Conservation (phyloP, 2,329 filamentous ascomycete genomes). For the Alternaria burnsii region DNA sequence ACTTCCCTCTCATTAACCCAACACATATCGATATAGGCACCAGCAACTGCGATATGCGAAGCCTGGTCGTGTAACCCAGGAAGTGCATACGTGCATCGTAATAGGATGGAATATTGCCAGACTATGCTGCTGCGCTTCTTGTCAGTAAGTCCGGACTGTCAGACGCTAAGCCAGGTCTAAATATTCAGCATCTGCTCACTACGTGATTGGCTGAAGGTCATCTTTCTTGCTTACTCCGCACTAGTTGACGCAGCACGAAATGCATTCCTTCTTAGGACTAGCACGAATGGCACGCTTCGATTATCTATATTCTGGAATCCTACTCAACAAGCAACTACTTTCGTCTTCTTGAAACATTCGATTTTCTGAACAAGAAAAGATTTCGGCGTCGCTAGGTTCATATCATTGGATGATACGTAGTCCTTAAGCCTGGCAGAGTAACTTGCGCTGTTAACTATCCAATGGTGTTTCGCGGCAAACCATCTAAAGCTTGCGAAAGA, state of each 20-base stretch:
- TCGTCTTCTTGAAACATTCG: background rate
- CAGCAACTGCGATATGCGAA: background rate
- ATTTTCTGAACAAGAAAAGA: background rate
- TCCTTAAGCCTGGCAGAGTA: background rate
- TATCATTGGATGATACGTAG: background rate
- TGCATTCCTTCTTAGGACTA: constrained; percentile 7
- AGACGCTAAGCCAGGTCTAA: background rate
- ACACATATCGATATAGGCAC: background rate
- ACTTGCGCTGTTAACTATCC: background rate
- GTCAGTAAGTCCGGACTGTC: background rate
- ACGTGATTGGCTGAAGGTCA: background rate
- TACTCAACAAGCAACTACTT: background rate
- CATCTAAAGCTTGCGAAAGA: constrained; percentile 30
- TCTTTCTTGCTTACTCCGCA: background rate
- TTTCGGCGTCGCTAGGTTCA: background rate
- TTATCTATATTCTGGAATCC: background rate
- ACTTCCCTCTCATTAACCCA: background rate
- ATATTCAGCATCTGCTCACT: background rate
- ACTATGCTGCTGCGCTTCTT: background rate
- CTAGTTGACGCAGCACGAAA: constrained; percentile 8
- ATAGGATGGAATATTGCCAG: background rate
- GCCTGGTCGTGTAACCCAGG: background rate
- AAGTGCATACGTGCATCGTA: background rate
- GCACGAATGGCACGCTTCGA: background rate
- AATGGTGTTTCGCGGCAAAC: constrained; percentile 30